A percentile compares a stretch with the other conserved stretches of the same genome.
Evolutionary conservation across 805 yeast genomes (phyloP).

Genomic region (Cyberlindnera misumaiensis): DNA sequence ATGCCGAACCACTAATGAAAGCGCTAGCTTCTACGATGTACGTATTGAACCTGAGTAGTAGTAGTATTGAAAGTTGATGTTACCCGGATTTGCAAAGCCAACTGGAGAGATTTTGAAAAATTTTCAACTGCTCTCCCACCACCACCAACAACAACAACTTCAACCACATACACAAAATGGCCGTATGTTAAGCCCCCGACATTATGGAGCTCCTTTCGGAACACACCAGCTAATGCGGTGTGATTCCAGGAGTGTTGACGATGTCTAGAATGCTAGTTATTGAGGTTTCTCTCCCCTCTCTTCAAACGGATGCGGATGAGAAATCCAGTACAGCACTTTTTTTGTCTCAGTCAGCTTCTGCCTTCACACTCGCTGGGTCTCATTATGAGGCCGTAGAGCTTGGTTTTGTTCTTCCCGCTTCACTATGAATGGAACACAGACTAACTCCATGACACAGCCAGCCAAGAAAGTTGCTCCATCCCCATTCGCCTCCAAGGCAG

Average conservation of each 20-base stretch:
- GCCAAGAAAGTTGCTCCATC: slow-evolving; percentile 95
- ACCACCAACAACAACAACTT: not conserved
- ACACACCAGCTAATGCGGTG: not conserved
- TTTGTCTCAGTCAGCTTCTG: too few relatives aligned
- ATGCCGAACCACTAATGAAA: not conserved
- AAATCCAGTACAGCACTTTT: too few relatives aligned
- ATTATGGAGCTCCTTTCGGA: slow-evolving; percentile 23
- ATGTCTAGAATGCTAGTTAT: slow-evolving; percentile 12
- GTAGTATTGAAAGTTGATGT: too few relatives aligned
- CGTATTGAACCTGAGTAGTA: too few relatives aligned
- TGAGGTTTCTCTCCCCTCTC: too few relatives aligned
- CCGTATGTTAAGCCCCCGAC: slow-evolving; percentile 6
- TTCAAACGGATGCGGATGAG: too few relatives aligned
- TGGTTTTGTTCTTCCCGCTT: not conserved
- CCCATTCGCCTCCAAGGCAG: slow-evolving; percentile 77
- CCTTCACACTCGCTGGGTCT: too few relatives aligned
- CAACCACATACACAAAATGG: not conserved
- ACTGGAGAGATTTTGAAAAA: not conserved
- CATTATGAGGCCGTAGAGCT: not conserved
- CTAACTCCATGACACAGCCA: slow-evolving; percentile 33
- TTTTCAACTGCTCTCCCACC: not conserved
- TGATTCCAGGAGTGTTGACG: slow-evolving; percentile 24
- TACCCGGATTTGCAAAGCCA: too few relatives aligned
- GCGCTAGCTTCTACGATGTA: too few relatives aligned
- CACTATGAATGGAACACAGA: slow-evolving; percentile 19